These are phyloP conservation scores for Pleurotus tuber-regium DNA, from an alignment of 768 basidiomycete genomes.

Conservation along the genomic window DNA sequence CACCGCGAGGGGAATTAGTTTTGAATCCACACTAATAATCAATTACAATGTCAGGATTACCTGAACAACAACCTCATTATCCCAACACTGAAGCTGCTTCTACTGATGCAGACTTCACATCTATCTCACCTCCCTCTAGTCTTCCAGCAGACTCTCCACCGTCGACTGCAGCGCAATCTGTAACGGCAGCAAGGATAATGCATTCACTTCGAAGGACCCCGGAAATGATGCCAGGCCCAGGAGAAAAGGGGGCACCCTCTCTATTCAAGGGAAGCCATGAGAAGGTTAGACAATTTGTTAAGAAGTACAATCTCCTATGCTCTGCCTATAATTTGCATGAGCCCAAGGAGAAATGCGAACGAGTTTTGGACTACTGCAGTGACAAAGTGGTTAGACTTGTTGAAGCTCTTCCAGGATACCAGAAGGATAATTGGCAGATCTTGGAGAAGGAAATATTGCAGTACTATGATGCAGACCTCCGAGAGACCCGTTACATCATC, in stretches of 20 bases:
- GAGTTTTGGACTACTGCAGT: slow-evolving; percentile 1
- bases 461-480: slow-evolving; percentile 4
- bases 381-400: background rate
- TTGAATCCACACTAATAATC: too few relatives aligned
- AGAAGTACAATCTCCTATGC: background rate
- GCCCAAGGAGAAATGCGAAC: background rate
- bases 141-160: too few relatives aligned
- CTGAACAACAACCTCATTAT: too few relatives aligned
- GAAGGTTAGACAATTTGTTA: background rate
- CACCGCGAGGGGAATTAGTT: too few relatives aligned
- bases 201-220: background rate
- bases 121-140: too few relatives aligned
- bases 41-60: too few relatives aligned
- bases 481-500: background rate
- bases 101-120: too few relatives aligned
- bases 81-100: too few relatives aligned
- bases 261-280: slow-evolving; percentile 1
- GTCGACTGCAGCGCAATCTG: too few relatives aligned
- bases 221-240: slow-evolving; percentile 4
- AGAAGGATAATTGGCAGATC: background rate
- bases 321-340: background rate
- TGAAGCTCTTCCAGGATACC: background rate
- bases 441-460: background rate
- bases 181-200: background rate
- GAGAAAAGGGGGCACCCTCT: background rate